A percentile compares a stretch with the other conserved stretches of the same genome.
Evolutionary conservation across 2,329 filamentous ascomycete genomes (phyloP).

Genomic region (Aspergillus neoniger): DNA sequence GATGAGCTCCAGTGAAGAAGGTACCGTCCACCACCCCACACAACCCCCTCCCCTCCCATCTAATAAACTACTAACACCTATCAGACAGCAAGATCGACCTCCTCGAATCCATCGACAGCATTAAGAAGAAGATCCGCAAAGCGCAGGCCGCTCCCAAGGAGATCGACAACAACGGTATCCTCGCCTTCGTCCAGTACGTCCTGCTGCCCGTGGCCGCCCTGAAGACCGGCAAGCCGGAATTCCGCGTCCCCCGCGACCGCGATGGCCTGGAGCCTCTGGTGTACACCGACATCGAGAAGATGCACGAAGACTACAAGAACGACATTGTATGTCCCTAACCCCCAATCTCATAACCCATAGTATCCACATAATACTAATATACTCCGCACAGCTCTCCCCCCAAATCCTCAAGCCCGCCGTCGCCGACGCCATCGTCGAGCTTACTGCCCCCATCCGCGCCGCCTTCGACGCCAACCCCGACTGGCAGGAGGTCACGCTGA

Average conservation of each 20-base stretch:
- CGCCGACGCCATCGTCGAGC: conserved; percentile 67
- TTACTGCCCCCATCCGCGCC: conserved; percentile 75
- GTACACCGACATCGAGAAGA: conserved; percentile 72
- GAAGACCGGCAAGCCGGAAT: conserved; percentile 56
- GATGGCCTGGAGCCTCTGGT: conserved; percentile 70
- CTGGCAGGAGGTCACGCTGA: conserved; percentile 75
- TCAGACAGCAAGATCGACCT: conserved; percentile 72
- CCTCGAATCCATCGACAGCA: conserved; percentile 73
- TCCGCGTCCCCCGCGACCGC: conserved; percentile 65
- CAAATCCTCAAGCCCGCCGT: conserved; percentile 87
- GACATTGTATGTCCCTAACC: conserved; percentile 61
- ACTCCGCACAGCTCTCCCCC: conserved; percentile 66
- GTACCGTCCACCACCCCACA: conserved; percentile 18
- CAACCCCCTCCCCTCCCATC: neutral
- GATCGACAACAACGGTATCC: conserved; percentile 80
- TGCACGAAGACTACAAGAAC: conserved; percentile 77
- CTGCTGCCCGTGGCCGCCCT: conserved; percentile 66
- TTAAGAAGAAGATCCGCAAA: conserved; percentile 83
- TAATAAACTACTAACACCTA: neutral
- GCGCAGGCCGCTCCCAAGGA: conserved; percentile 75
- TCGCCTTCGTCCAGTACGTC: conserved; percentile 85
- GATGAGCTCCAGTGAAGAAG: conserved; percentile 73
- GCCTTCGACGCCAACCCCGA: conserved; percentile 70
- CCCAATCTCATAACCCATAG: conserved; percentile 24
- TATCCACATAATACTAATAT: conserved; percentile 10